Conservation (phyloP, 805 yeast species). For the Huiozyma sinensis region DNA sequence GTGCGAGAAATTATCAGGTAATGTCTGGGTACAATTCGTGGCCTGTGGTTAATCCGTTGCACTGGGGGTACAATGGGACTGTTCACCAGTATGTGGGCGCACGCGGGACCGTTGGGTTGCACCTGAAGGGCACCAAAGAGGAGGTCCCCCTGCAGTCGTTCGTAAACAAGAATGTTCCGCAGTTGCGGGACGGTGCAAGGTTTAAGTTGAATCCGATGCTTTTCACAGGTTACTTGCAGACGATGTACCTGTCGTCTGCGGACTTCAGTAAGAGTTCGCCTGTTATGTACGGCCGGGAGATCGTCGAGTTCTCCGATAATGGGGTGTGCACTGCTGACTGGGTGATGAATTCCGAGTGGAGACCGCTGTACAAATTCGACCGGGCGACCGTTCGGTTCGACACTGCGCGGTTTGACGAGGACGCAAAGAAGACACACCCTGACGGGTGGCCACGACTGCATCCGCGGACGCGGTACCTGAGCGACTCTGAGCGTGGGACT, state of each 20-base stretch:
- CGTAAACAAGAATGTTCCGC: constrained; percentile 31
- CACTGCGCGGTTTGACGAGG: constrained; percentile 22
- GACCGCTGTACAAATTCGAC: constrained; percentile 11
- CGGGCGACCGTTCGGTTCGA: constrained; percentile 11
- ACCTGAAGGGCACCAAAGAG: constrained; percentile 11
- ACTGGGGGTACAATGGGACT: constrained; percentile 28
- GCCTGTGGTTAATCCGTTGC: constrained; percentile 22
- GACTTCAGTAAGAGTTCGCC: constrained; percentile 40
- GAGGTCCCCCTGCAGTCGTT: constrained; percentile 11
- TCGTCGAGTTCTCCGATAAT: constrained; percentile 49
- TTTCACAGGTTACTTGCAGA: constrained; percentile 69
- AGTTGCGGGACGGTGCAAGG: constrained; percentile 36
- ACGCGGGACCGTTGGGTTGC: constrained; percentile 17
- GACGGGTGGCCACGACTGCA: constrained; percentile 51
- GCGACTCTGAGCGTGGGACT: constrained; percentile 33
- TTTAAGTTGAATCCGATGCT: constrained; percentile 52
- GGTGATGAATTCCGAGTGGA: constrained; percentile 31
- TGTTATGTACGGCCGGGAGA: constrained; percentile 66
- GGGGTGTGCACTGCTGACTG: constrained; percentile 71
- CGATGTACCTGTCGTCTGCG: constrained; percentile 53
- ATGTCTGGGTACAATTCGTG: constrained; percentile 3
- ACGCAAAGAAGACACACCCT: constrained; percentile 34
- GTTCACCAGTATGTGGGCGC: constrained; percentile 19
- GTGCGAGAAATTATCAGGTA: no score
- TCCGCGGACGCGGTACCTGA: constrained; percentile 55